A percentile compares a stretch with the other conserved stretches of the same genome.
Conservation (phyloP, 495 filamentous ascomycete species). For the Cercophora sp. region DNA sequence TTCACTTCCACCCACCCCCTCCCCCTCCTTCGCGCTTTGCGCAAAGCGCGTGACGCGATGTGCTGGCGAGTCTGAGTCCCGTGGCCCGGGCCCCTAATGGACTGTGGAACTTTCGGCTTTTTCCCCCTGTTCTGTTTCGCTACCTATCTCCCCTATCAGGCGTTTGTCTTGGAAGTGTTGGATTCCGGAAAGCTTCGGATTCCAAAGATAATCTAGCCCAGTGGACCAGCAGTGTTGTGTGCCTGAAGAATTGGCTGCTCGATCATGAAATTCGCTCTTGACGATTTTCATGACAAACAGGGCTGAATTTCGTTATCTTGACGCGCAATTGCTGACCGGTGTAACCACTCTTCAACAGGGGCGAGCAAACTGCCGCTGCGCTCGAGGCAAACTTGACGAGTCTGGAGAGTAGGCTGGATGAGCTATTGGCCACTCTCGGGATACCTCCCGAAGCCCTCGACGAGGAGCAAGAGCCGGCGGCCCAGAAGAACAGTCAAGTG, state of each 20-base stretch:
- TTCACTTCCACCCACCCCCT: neutral
- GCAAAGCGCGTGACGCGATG: conserved; percentile 2
- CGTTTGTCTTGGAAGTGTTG: no score
- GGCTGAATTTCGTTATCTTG: neutral
- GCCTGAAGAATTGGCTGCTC: no score
- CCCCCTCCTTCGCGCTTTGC: neutral
- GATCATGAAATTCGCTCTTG: no score
- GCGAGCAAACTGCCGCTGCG: conserved; percentile 50
- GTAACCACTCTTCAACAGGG: conserved; percentile 30
- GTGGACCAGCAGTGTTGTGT: no score
- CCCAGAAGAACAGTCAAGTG: no score
- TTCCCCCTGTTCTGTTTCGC: neutral
- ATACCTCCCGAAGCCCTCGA: no score
- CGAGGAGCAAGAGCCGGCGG: no score
- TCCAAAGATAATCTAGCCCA: no score
- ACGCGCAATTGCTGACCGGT: neutral
- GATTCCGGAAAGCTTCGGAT: neutral
- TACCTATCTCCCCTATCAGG: neutral
- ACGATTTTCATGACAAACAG: neutral
- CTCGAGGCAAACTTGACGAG: conserved; percentile 51
- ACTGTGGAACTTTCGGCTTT: neutral
- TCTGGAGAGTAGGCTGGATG: conserved; percentile 53
- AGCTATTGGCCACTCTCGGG: conserved; percentile 39
- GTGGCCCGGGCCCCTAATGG: neutral
- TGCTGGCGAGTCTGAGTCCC: neutral